These are phyloP conservation scores for Adenanthera pavonina DNA, from an alignment of 306 rosid species.

Conservation along the genomic window DNA sequence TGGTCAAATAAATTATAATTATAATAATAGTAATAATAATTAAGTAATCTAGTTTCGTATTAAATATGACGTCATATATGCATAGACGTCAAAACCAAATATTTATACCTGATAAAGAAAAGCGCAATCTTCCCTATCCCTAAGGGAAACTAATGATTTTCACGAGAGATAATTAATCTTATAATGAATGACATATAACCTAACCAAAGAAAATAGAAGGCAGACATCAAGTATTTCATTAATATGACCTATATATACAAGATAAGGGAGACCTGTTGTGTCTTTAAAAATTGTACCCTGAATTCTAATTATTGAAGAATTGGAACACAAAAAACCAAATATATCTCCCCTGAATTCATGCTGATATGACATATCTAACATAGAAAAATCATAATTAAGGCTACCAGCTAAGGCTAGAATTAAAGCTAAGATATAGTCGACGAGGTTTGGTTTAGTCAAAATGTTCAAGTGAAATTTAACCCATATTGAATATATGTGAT, in stretches of 20 bases:
- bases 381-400: background rate
- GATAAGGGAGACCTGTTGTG: background rate
- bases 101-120: background rate
- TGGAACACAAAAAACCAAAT: background rate
- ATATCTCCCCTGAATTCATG: background rate
- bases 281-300: no score
- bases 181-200: background rate
- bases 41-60: background rate
- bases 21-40: background rate
- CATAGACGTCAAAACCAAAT: background rate
- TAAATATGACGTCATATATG: background rate
- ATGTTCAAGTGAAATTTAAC: background rate
- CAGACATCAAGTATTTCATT: background rate
- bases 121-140: background rate
- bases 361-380: background rate
- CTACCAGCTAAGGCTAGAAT: background rate
- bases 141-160: background rate
- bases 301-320: background rate
- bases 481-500: background rate
- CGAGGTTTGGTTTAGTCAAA: background rate
- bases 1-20: no score
- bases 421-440: background rate
- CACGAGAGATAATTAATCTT: background rate
- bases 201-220: background rate
- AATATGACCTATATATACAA: background rate